phyloP scores from a whole-genome alignment of 805 yeast species.

The Phaffomyces opuntiae region DNA sequence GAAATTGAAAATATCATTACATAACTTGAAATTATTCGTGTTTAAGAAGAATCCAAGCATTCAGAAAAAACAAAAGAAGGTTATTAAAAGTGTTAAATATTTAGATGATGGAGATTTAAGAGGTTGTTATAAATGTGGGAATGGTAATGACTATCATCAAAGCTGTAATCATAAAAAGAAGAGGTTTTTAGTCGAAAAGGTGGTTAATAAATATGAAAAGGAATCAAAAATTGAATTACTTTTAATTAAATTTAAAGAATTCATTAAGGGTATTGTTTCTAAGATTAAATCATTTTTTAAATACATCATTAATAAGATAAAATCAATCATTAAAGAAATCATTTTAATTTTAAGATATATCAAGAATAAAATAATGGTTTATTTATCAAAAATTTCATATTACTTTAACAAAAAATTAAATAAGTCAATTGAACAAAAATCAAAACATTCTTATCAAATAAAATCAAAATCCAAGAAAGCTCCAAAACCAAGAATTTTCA shows the following conservation, averaged over 20 bases:
- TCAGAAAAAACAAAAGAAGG: background rate
- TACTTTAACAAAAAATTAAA: slow-evolving; percentile 1
- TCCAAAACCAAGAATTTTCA: background rate
- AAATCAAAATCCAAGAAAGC: background rate
- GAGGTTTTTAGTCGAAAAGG: background rate
- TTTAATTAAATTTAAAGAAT: background rate
- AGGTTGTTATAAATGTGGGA: background rate
- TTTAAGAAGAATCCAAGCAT: background rate
- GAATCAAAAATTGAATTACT: background rate
- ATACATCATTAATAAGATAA: background rate
- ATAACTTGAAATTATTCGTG: slow-evolving; percentile 3
- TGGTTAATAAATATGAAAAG: background rate
- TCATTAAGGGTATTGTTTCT: background rate
- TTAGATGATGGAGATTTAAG: background rate
- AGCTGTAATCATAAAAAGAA: background rate
- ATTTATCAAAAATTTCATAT: background rate
- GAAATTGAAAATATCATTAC: background rate
- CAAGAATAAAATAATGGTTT: background rate
- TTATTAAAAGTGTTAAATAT: background rate
- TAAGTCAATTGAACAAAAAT: background rate
- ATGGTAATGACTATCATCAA: background rate
- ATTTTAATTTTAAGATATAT: slow-evolving; percentile 1
- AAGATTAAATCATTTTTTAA: background rate
- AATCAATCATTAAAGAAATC: background rate
- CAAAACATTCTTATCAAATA: background rate